Evolutionary conservation across 306 rosid genomes (phyloP).

Genomic region (Gynostemma pentaphyllum): DNA sequence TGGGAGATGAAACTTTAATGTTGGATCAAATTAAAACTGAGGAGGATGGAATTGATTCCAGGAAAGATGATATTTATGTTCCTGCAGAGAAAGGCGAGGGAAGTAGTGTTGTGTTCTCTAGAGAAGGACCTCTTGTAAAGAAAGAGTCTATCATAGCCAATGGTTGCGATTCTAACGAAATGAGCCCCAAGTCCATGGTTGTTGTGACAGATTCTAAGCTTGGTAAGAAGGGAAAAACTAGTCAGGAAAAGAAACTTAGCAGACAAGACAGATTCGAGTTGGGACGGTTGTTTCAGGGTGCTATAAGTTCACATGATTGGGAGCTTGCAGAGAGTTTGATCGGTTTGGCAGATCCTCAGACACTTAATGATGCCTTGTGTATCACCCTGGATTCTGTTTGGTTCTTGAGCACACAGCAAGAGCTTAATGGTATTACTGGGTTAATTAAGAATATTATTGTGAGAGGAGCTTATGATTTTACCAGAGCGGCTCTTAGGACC

Average conservation of each 20-base stretch:
- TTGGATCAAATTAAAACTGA: conserved; percentile 27
- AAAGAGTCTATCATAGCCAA: conserved; percentile 28
- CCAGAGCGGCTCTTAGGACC: conserved; percentile 75
- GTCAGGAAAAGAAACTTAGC: conserved; percentile 50
- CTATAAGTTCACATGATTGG: conserved; percentile 74
- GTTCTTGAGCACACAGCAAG: conserved; percentile 63
- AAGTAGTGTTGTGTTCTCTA: conserved; percentile 41
- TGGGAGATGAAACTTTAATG: conserved; percentile 17
- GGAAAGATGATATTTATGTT: conserved; percentile 22
- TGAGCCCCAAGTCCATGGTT: conserved; percentile 38
- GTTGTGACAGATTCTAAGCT: conserved; percentile 22
- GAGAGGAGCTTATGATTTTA: conserved; percentile 72
- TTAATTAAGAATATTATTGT: conserved; percentile 53
- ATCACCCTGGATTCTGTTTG: conserved; percentile 73
- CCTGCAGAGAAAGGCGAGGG: conserved; percentile 40
- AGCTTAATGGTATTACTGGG: conserved; percentile 49
- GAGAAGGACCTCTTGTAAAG: conserved; percentile 40
- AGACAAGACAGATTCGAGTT: conserved; percentile 67
- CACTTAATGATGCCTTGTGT: conserved; percentile 78
- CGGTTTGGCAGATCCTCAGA: conserved; percentile 54
- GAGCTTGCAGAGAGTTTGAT: conserved; percentile 70
- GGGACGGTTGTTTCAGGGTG: conserved; percentile 71
- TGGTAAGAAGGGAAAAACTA: conserved; percentile 31
- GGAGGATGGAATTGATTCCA: conserved; percentile 23
- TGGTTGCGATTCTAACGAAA: conserved; percentile 32